Conservation (phyloP, 139 green algal species). For the Ulvella scutata region DNA sequence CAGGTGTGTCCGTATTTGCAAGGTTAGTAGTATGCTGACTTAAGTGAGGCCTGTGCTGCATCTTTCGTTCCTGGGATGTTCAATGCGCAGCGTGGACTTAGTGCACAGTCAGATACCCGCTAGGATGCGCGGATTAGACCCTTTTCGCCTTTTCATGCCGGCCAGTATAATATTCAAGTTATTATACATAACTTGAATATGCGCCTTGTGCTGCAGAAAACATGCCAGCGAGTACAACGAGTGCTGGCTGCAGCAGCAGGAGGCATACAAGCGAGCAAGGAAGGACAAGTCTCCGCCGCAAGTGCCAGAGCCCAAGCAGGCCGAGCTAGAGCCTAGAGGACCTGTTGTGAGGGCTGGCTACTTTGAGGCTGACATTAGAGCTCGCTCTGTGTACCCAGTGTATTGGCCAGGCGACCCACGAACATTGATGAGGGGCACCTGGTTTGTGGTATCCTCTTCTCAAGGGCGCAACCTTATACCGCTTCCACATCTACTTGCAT, state of each 20-base stretch:
- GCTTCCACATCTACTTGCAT: background rate
- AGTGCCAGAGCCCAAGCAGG: background rate
- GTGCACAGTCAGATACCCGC: too few relatives aligned
- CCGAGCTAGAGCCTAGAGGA: background rate
- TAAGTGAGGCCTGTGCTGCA: background rate
- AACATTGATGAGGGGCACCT: background rate
- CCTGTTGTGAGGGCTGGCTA: background rate
- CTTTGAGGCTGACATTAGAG: background rate
- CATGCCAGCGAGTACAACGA: background rate
- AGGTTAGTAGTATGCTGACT: background rate
- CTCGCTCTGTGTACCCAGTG: background rate
- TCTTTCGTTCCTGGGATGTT: background rate
- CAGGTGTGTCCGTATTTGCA: too few relatives aligned
- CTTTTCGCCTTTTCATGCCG: too few relatives aligned
- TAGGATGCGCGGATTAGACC: too few relatives aligned
- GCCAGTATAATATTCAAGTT: too few relatives aligned
- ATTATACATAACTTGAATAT: too few relatives aligned
- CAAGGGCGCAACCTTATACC: background rate
- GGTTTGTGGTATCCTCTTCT: background rate
- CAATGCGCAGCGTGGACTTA: too few relatives aligned
- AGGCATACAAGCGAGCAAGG: background rate
- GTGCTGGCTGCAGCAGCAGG: background rate
- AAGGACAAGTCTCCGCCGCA: background rate
- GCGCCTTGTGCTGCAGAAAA: background rate
- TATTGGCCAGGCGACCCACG: background rate